Conservation (phyloP, 2,329 filamentous ascomycete species). For the Curvularia spicifera region DNA sequence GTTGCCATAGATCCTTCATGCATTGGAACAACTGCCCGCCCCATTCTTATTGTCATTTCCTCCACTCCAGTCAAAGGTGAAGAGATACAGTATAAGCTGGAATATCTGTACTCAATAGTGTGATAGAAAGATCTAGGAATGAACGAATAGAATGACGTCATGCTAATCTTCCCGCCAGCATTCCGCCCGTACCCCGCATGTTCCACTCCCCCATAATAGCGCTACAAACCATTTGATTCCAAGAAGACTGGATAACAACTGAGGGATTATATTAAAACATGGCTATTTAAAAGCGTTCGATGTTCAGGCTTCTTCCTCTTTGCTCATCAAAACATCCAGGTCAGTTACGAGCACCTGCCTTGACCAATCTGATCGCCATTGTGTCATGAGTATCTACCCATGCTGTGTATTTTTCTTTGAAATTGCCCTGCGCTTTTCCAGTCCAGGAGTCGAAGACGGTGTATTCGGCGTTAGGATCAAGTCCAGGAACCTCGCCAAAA, state of each 20-base stretch:
- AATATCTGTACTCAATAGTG: too few relatives aligned
- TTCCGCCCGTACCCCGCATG: background rate
- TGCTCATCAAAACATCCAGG: background rate
- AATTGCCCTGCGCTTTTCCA: conserved; percentile 14
- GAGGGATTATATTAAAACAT: background rate
- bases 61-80: background rate
- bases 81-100: too few relatives aligned
- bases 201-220: background rate
- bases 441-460: conserved; percentile 31
- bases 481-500: conserved; percentile 32
- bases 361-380: conserved; percentile 1
- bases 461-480: conserved; percentile 22
- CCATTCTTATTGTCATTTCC: too few relatives aligned
- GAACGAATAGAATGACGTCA: background rate
- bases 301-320: background rate
- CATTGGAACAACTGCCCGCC: background rate
- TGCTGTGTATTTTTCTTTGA: conserved; percentile 5
- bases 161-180: background rate
- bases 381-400: conserved; percentile 10
- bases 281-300: background rate
- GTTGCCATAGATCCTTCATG: background rate
- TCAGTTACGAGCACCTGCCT: background rate
- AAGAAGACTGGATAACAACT: background rate
- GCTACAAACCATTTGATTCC: background rate
- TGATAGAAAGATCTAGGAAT: background rate